phyloP scores from a whole-genome alignment of 768 basidiomycete genomes.

The Mycena epipterygia region DNA sequence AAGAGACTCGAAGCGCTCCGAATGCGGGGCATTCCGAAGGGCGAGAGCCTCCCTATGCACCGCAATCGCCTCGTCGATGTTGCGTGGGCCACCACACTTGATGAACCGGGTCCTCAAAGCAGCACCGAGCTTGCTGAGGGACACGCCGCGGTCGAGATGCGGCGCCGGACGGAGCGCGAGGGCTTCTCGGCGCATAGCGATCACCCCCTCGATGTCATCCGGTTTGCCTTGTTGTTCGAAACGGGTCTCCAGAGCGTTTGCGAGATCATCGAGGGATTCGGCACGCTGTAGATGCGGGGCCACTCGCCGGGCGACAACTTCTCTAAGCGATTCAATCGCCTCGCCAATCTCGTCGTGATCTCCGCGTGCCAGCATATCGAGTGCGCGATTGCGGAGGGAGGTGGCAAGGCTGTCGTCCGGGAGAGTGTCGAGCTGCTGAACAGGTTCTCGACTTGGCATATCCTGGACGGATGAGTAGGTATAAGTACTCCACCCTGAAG shows the following conservation, averaged over 20 bases:
- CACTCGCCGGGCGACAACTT: not conserved
- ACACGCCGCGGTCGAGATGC: not conserved
- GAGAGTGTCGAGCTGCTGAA: not conserved
- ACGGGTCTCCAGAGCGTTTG: not conserved
- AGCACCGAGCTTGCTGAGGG: not conserved
- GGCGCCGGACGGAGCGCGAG: not conserved
- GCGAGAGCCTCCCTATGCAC: not conserved
- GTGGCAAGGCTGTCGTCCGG: not conserved
- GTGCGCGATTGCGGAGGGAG: not conserved
- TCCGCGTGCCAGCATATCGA: not conserved
- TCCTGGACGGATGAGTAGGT: not conserved
- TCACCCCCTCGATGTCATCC: not conserved
- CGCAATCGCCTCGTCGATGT: not conserved
- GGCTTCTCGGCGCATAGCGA: not conserved
- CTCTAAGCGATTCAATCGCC: not conserved
- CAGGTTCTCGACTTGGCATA: not conserved
- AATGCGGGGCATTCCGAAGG: not conserved
- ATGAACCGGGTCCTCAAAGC: not conserved
- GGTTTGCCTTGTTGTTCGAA: not conserved
- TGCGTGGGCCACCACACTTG: not conserved
- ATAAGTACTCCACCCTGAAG: not conserved
- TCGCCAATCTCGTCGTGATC: not conserved
- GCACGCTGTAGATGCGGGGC: not conserved
- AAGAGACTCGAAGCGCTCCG: not conserved
- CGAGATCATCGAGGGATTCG: not conserved